phyloP scores from a whole-genome alignment of 2,329 filamentous ascomycete species.

The Alternaria panax region DNA sequence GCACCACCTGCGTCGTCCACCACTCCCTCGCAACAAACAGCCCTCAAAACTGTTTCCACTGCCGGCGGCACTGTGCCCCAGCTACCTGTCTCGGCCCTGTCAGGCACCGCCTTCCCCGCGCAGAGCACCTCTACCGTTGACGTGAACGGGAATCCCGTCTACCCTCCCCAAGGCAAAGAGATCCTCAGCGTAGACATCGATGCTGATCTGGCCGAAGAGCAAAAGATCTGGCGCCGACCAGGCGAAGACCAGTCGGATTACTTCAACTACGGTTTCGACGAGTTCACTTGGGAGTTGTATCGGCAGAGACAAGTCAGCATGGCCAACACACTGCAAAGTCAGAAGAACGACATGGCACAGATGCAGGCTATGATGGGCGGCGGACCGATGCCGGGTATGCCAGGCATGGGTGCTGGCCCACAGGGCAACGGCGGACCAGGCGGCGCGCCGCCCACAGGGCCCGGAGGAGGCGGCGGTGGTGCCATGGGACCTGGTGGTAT shows the following conservation, averaged over 20 bases:
- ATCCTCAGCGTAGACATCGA: slow-evolving; percentile 65
- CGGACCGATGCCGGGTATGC: slow-evolving; percentile 36
- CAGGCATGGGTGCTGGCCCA: slow-evolving; percentile 30
- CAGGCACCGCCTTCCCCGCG: slow-evolving; percentile 63
- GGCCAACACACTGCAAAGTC: slow-evolving; percentile 77
- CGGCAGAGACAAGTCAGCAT: slow-evolving; percentile 85
- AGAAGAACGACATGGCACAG: slow-evolving; percentile 73
- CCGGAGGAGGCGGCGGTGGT: slow-evolving; percentile 13
- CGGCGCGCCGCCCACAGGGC: slow-evolving; percentile 44
- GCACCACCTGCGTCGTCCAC: slow-evolving; percentile 36
- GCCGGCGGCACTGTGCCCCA: slow-evolving; percentile 30
- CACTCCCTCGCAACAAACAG: slow-evolving; percentile 21
- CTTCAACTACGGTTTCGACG: slow-evolving; percentile 99
- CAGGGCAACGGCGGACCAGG: slow-evolving; percentile 22
- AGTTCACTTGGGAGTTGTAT: slow-evolving; percentile 97
- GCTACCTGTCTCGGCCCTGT: slow-evolving; percentile 27
- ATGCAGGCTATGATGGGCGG: slow-evolving; percentile 65
- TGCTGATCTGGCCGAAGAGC: slow-evolving; percentile 67
- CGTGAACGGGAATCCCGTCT: slow-evolving; percentile 80
- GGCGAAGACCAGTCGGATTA: slow-evolving; percentile 96
- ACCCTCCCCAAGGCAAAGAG: slow-evolving; percentile 77
- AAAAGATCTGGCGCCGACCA: slow-evolving; percentile 94
- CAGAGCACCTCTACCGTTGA: slow-evolving; percentile 81
- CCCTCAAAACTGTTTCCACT: slow-evolving; percentile 10
- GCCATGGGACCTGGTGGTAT: slow-evolving; percentile 41